Percentiles rank a stretch among this genome's conserved stretches.
phyloP scores from a whole-genome alignment of 768 basidiomycete genomes.

The Galerina sulciceps region DNA sequence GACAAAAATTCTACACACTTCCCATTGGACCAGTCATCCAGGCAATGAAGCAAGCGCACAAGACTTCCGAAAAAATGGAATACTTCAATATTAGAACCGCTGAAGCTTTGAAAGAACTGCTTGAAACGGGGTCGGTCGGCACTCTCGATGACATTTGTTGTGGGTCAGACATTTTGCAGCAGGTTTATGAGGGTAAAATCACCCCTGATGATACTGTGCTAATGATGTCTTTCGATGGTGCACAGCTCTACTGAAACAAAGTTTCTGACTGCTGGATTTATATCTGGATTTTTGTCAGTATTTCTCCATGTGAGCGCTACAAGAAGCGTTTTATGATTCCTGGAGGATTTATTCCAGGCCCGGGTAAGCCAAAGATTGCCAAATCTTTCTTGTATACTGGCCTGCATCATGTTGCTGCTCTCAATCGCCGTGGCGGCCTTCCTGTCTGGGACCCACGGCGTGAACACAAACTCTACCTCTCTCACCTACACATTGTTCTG shows the following conservation, averaged over 20 bases:
- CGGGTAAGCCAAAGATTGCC: conserved; percentile 37
- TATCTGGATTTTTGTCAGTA: conserved; percentile 43
- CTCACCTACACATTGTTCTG: conserved; percentile 25
- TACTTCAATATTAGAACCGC: conserved; percentile 28
- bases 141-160: conserved; percentile 6
- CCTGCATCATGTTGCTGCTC: conserved; percentile 36
- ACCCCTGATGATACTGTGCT: conserved; percentile 35
- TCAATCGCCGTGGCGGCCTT: conserved; percentile 25
- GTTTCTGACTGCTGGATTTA: conserved; percentile 46
- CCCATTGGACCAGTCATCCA: conserved; percentile 48
- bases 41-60: conserved; percentile 22
- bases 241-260: conserved; percentile 46
- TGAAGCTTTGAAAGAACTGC: conserved; percentile 21
- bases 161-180: conserved; percentile 35
- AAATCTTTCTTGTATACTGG: conserved; percentile 38
- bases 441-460: conserved; percentile 1
- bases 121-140: neutral
- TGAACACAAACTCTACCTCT: conserved; percentile 13
- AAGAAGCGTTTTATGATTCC: conserved; percentile 28
- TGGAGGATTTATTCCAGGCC: conserved; percentile 37
- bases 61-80: conserved; percentile 25
- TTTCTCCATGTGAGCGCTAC: conserved; percentile 25
- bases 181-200: conserved; percentile 24
- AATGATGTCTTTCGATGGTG: conserved; percentile 41
- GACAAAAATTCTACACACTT: conserved; percentile 39